A percentile compares a stretch with the other conserved stretches of the same genome.
Evolutionary conservation across 164 flowering plant species (phyloP).

Genomic region (Nymphaea colorata): DNA sequence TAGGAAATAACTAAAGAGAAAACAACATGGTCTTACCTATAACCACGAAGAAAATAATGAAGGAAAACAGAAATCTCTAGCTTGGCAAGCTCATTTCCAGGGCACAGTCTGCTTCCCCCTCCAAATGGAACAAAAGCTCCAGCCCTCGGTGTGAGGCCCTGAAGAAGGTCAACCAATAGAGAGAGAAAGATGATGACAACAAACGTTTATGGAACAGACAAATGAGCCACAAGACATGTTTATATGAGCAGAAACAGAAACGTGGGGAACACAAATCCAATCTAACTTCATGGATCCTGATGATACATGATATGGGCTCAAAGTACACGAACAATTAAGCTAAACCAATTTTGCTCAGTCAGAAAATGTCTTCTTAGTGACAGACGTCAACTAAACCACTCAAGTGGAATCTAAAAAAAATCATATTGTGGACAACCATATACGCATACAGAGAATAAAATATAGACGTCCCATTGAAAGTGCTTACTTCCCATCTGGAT

Average conservation of each 20-base stretch:
- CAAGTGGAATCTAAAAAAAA: too few relatives aligned
- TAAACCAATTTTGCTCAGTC: too few relatives aligned
- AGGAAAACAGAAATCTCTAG: slow-evolving; percentile 72
- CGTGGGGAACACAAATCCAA: too few relatives aligned
- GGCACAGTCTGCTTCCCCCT: slow-evolving; percentile 71
- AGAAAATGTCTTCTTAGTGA: too few relatives aligned
- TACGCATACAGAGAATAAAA: background rate
- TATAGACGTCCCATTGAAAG: background rate
- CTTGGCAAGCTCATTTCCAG: slow-evolving; percentile 95
- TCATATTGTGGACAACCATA: background rate
- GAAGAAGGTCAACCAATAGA: slow-evolving; percentile 3
- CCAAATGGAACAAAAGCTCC: slow-evolving; percentile 78
- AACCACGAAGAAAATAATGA: slow-evolving; percentile 69
- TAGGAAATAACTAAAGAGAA: too few relatives aligned
- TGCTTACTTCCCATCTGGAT: slow-evolving; percentile 90
- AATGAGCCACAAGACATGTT: too few relatives aligned
- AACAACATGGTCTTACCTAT: slow-evolving; percentile 26
- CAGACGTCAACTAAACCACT: too few relatives aligned
- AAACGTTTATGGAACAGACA: too few relatives aligned
- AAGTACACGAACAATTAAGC: too few relatives aligned
- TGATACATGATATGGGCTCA: too few relatives aligned
- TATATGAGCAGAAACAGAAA: too few relatives aligned
- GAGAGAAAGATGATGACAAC: background rate
- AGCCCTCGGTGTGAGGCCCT: slow-evolving; percentile 48
- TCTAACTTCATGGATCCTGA: too few relatives aligned